Conservation (phyloP, 208 protist genomes). For the Leishmania tropica region DNA sequence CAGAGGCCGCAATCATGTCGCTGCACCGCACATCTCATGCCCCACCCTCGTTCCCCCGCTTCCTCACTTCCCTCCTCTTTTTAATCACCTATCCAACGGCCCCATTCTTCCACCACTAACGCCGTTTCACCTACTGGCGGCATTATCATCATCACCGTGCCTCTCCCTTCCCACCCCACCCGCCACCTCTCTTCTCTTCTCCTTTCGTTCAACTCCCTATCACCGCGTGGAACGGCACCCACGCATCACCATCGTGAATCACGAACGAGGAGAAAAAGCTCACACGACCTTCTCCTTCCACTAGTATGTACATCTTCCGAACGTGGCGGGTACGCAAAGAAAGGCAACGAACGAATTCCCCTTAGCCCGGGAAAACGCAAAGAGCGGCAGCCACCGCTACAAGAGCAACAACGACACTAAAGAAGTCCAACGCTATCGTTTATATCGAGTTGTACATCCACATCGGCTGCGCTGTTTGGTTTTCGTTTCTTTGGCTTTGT, state of each 20-base stretch:
- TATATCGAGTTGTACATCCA: background rate
- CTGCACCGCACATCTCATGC: background rate
- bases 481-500: background rate
- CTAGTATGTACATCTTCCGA: background rate
- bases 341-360: too few relatives aligned
- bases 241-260: background rate
- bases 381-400: too few relatives aligned
- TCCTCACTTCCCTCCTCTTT: background rate
- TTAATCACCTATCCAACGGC: too few relatives aligned
- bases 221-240: background rate
- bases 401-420: too few relatives aligned
- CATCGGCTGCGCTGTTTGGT: background rate
- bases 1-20: background rate
- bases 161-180: too few relatives aligned
- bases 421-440: too few relatives aligned
- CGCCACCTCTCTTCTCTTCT: background rate
- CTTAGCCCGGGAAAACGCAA: too few relatives aligned
- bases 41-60: background rate
- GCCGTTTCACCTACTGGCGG: too few relatives aligned
- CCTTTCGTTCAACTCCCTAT: background rate
- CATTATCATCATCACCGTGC: too few relatives aligned
- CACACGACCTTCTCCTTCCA: background rate
- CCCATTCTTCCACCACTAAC: too few relatives aligned
- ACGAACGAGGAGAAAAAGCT: background rate
- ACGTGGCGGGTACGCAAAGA: too few relatives aligned